A percentile compares a stretch with the other conserved stretches of the same genome.
These are phyloP conservation scores for Coemansia sp. DNA, from an alignment of 192 early-diverging fungal genomes.

Conservation along the genomic window DNA sequence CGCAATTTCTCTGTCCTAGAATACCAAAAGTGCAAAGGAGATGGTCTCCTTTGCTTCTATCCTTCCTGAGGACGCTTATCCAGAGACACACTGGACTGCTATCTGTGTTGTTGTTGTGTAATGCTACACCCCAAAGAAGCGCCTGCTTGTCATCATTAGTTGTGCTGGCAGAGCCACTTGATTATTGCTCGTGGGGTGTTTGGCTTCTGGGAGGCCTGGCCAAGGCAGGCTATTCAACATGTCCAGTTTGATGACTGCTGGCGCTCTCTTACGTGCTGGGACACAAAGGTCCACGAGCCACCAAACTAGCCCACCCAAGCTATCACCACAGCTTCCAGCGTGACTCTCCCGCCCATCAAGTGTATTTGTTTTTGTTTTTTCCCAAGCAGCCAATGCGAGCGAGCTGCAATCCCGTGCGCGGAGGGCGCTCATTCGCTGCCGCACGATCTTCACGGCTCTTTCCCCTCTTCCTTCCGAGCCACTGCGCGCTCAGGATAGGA, in stretches of 20 bases:
- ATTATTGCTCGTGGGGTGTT: not conserved
- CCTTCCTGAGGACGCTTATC: not conserved
- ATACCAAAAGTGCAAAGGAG: not conserved
- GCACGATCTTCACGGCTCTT: conserved; percentile 14
- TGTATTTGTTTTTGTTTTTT: conserved; percentile 34
- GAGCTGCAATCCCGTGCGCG: conserved; percentile 6
- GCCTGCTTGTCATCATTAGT: not conserved
- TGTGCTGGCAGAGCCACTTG: not conserved
- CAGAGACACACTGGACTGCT: not conserved
- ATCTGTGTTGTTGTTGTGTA: conserved; percentile 1
- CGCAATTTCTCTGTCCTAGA: not conserved
- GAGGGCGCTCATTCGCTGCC: conserved; percentile 1
- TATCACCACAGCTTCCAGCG: conserved; percentile 3
- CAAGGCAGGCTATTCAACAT: not conserved
- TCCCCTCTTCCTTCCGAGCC: conserved; percentile 5
- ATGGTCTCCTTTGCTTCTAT: not conserved
- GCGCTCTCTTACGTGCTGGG: not conserved
- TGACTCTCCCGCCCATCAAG: conserved; percentile 12
- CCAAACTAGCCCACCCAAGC: not conserved
- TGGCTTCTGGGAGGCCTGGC: not conserved
- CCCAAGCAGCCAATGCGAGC: conserved; percentile 9
- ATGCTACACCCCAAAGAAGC: not conserved
- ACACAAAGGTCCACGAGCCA: not conserved
- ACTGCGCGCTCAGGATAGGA: not conserved
- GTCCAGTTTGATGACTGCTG: not conserved